Conservation (phyloP, 1,139 yeast genomes). For the Hanseniaspora uvarum region DNA sequence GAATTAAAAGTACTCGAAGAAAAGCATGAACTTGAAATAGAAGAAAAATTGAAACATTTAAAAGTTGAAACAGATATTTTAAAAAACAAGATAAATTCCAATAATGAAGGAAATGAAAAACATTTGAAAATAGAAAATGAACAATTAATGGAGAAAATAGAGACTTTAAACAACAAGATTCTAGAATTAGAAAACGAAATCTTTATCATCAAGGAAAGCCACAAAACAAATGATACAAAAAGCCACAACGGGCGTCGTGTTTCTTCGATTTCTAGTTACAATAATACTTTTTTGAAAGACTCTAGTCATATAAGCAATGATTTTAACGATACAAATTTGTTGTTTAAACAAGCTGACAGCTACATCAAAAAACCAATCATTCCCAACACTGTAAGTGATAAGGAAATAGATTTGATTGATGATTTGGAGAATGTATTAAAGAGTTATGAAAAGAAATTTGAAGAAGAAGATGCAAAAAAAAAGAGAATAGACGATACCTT, state of each 20-base stretch:
- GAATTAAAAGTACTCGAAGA: background rate
- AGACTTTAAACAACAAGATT: background rate
- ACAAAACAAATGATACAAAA: background rate
- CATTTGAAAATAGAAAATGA: background rate
- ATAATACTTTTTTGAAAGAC: background rate
- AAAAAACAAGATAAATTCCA: background rate
- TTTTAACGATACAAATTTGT: conserved; percentile 1
- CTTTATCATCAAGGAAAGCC: background rate
- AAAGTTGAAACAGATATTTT: background rate
- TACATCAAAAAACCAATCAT: background rate
- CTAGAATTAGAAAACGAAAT: background rate
- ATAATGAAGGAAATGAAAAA: background rate
- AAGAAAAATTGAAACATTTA: background rate
- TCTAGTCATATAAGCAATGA: background rate
- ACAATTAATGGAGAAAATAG: background rate
- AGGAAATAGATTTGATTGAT: background rate
- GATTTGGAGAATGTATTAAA: conserved; percentile 7
- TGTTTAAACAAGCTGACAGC: background rate
- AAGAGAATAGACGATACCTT: conserved; percentile 7
- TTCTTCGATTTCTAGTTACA: background rate
- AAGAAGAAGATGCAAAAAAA: conserved; percentile 12
- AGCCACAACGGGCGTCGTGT: background rate
- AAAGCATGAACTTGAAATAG: background rate
- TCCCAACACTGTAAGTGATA: background rate
- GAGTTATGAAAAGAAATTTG: conserved; percentile 3